Base-by-base conservation (phyloP, 2,329 filamentous ascomycete species). In the Fusarium sp. region DNA sequence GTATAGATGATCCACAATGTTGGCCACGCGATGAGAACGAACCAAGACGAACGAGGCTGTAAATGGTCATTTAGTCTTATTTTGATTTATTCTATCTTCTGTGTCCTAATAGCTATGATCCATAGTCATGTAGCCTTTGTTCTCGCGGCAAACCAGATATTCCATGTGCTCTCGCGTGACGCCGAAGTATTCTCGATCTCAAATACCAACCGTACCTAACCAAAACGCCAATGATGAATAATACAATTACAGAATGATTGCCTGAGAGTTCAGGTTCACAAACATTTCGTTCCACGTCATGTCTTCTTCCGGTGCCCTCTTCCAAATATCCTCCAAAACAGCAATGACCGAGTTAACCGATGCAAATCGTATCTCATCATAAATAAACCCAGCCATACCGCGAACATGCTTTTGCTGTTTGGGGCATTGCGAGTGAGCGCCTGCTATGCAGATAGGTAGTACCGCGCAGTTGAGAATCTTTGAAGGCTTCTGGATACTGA, bases 391-490 rank as follows among this genome's bases (percentile, higher is more conserved):
- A 0, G 71, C 50, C 14, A 74, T 62, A 1, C 63, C 63, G 2
- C 73, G 54, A 0, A 77, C 70, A 0, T 57, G 61, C 0, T 50
- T 47, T 30, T 78, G 73, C n/a, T 80, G 76, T 17, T 75, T 70
- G 0, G 64, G 57, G 0, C 70, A 70, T 41, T 75, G 62, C 0
- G 77, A 76, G 45, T 81, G 79, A 0, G 78, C 76, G 0, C 78
- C 79, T 3, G 78, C 76, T 10, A 80, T 73, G 7, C 76, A 78
- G 0, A 81, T 66, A 1, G 79, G 79, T 7, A 81, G 76, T 0
- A 81, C 73, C 13, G 78, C 75, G 25, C 79, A 81, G 57, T 81
- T 78, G 17, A 80, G 74, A 7, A 79, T 75, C 27, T 80, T 80
- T 0, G 78, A 75, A 0, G 77, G 75, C 3, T 77, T 72, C 22